phyloP scores from a whole-genome alignment of 768 basidiomycete species.

The Phlebiopsis flavidoalba region DNA sequence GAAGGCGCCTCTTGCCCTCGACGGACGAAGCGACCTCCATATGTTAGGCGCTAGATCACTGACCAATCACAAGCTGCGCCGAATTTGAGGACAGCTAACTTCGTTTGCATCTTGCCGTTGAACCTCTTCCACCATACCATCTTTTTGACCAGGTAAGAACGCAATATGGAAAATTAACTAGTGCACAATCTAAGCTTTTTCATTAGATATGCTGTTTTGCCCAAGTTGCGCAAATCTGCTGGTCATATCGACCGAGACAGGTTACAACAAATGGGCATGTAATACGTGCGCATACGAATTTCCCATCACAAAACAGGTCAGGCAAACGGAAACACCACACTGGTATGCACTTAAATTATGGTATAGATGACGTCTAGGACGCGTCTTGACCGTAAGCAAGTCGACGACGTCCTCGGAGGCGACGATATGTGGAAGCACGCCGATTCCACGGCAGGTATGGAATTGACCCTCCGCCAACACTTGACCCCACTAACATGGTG shows the following conservation, averaged over 20 bases:
- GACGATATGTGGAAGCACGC: conserved; percentile 94
- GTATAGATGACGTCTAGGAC: conserved; percentile 89
- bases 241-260: conserved; percentile 69
- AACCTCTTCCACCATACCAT: no score
- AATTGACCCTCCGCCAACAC: not conserved
- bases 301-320: conserved; percentile 79
- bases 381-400: conserved; percentile 79
- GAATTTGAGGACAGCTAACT: not conserved
- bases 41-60: not conserved
- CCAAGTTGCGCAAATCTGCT: conserved; percentile 91
- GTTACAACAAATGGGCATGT: conserved; percentile 90
- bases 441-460: conserved; percentile 71
- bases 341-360: not conserved
- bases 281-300: conserved; percentile 95
- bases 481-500: not conserved
- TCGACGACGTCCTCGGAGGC: conserved; percentile 94
- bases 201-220: conserved; percentile 75
- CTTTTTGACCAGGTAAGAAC: no score
- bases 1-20: not conserved
- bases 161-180: no score
- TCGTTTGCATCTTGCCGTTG: not conserved
- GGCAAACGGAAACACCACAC: conserved; percentile 7
- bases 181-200: no score
- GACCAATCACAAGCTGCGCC: not conserved
- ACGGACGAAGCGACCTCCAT: not conserved